phyloP scores from a whole-genome alignment of 192 early-diverging fungal species.

The Coemansia reversa region DNA sequence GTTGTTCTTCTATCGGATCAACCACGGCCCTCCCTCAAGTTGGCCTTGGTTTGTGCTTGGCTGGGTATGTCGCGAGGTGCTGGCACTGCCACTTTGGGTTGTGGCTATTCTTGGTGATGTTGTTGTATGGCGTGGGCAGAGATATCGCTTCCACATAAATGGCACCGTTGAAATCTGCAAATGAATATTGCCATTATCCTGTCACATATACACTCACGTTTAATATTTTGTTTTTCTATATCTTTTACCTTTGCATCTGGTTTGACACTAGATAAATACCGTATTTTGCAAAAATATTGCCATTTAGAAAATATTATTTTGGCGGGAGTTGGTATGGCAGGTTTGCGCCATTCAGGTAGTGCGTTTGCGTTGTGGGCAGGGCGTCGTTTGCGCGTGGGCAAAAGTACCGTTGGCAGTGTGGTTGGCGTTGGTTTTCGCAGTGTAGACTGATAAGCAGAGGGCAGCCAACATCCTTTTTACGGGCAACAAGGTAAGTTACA shows the following conservation, averaged over 20 bases:
- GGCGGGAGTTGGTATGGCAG: too few species aligned
- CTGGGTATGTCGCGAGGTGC: constrained; percentile 81
- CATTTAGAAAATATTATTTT: too few species aligned
- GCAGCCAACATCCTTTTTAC: too few species aligned
- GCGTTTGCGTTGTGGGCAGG: too few species aligned
- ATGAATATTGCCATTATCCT: background rate
- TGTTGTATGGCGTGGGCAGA: constrained; percentile 85
- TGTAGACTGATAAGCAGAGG: too few species aligned
- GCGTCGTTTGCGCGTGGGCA: too few species aligned
- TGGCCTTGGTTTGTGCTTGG: constrained; percentile 60
- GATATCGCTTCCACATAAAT: constrained; percentile 60
- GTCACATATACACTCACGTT: background rate
- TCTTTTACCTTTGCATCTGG: background rate
- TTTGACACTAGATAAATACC: too few species aligned
- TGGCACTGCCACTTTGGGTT: constrained; percentile 79
- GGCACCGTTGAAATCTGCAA: constrained; percentile 60
- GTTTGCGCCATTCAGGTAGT: too few species aligned
- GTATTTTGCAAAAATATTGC: too few species aligned
- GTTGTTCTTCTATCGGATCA: constrained; percentile 54
- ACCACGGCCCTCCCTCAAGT: constrained; percentile 39
- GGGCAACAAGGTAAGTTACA: too few species aligned
- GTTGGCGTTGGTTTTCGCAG: too few species aligned
- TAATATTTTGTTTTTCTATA: constrained; percentile 3
- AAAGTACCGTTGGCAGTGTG: too few species aligned
- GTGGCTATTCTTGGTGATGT: constrained; percentile 79